Evolutionary conservation across 2,329 filamentous ascomycete genomes (phyloP).

Genomic region (Chaetomiaceae sp.): DNA sequence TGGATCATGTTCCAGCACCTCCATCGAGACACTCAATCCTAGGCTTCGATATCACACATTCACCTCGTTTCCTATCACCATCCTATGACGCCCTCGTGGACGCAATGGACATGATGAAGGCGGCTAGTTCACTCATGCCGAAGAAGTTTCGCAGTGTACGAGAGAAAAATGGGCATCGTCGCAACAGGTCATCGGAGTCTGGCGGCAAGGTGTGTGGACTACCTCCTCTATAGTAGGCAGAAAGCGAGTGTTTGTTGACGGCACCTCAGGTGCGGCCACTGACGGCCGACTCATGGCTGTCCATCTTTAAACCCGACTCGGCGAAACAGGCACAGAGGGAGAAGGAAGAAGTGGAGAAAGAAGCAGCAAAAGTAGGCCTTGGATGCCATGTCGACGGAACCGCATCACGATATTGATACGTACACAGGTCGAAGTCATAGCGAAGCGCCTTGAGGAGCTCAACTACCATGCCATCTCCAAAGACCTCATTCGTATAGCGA

Average conservation of each 20-base stretch:
- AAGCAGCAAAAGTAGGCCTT: slow-evolving; percentile 43
- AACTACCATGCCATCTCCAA: slow-evolving; percentile 45
- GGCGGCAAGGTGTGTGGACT: slow-evolving; percentile 45
- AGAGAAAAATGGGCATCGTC: slow-evolving; percentile 58
- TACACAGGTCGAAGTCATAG: slow-evolving; percentile 40
- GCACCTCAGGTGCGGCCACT: slow-evolving; percentile 46
- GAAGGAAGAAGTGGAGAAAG: slow-evolving; percentile 28
- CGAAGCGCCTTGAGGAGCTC: slow-evolving; percentile 39
- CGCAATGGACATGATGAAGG: slow-evolving; percentile 44
- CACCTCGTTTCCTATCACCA: not conserved
- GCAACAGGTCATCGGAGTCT: slow-evolving; percentile 53
- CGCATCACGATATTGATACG: not conserved
- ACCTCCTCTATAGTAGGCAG: not conserved
- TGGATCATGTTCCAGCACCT: slow-evolving; percentile 4
- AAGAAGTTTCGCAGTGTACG: slow-evolving; percentile 67
- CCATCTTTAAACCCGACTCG: slow-evolving; percentile 60
- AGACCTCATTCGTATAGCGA: slow-evolving; percentile 55
- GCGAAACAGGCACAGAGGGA: slow-evolving; percentile 43
- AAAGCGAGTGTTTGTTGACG: slow-evolving; percentile 16
- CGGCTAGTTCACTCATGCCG: slow-evolving; percentile 37
- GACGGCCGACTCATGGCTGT: slow-evolving; percentile 55
- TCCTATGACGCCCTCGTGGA: not conserved
- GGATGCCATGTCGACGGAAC: not conserved
- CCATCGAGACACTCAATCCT: not conserved
- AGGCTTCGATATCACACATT: not conserved